Conservation (phyloP, 164 flowering plant genomes). For the Stephania cephalantha region DNA sequence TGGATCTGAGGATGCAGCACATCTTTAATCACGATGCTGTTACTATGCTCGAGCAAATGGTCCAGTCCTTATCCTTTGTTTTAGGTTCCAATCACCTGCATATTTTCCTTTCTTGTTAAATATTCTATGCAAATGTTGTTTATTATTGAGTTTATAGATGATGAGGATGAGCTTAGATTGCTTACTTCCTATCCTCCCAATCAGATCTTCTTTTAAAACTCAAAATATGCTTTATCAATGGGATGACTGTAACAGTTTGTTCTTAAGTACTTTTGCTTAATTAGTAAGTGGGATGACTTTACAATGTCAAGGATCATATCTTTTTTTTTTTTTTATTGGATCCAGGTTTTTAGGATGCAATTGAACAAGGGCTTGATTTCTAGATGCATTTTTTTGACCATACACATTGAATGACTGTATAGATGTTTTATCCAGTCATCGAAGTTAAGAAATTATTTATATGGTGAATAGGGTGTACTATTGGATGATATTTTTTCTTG, state of each 20-base stretch:
- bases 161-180: not conserved
- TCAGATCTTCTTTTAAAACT: not conserved
- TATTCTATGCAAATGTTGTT: not conserved
- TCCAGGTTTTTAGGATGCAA: not conserved
- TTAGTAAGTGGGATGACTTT: not conserved
- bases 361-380: not conserved
- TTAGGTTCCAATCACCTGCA: not conserved
- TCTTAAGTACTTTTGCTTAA: not conserved
- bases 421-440: not conserved
- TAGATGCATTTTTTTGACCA: not conserved
- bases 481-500: not conserved
- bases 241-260: not conserved
- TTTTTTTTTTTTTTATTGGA: not conserved
- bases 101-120: not conserved
- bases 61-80: constrained; percentile 21
- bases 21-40: constrained; percentile 66
- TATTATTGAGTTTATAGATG: not conserved
- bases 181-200: not conserved
- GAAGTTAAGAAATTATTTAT: not conserved
- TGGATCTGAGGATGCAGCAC: constrained; percentile 97
- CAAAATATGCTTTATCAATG: too few relatives aligned
- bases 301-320: not conserved
- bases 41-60: constrained; percentile 97
- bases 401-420: not conserved
- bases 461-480: not conserved